A percentile compares a stretch with the other conserved stretches of the same genome.
These are phyloP conservation scores for Dispira simplex DNA, from an alignment of 192 early-diverging fungal genomes.

Conservation along the genomic window DNA sequence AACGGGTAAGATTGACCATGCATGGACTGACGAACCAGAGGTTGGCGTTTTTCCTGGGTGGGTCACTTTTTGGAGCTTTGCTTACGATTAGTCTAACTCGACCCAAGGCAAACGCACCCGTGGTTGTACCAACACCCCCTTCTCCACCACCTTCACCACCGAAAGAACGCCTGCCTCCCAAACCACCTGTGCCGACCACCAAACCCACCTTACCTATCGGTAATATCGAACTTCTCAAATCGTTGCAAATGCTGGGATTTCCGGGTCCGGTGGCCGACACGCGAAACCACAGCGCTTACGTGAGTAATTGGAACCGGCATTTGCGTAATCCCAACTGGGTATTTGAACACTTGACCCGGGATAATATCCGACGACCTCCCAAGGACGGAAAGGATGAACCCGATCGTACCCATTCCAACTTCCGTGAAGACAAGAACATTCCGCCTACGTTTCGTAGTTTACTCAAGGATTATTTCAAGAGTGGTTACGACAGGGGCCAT, in stretches of 20 bases:
- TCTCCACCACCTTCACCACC: neutral
- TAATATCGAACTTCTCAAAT: constrained; percentile 12
- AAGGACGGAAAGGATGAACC: constrained; percentile 32
- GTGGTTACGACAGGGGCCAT: constrained; percentile 85
- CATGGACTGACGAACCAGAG: no score
- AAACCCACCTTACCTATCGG: constrained; percentile 10
- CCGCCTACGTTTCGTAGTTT: constrained; percentile 58
- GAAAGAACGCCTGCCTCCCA: no score
- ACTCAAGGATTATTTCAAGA: constrained; percentile 61
- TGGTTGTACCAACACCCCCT: neutral
- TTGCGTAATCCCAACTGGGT: constrained; percentile 65
- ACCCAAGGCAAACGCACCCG: neutral
- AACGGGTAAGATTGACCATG: no score
- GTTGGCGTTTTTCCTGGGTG: no score
- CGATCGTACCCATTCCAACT: constrained; percentile 49
- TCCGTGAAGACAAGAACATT: constrained; percentile 63
- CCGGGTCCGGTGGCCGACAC: constrained; percentile 65
- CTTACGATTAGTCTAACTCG: no score
- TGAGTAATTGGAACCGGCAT: constrained; percentile 59
- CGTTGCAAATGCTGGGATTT: neutral
- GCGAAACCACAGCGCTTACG: constrained; percentile 48
- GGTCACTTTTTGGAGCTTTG: no score
- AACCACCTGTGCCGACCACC: neutral
- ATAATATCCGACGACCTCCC: constrained; percentile 28
- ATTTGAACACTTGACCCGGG: constrained; percentile 44